A percentile compares a stretch with the other conserved stretches of the same genome.
Conservation (phyloP, 2,329 filamentous ascomycete genomes). For the Raffaelea deltoideospora region DNA sequence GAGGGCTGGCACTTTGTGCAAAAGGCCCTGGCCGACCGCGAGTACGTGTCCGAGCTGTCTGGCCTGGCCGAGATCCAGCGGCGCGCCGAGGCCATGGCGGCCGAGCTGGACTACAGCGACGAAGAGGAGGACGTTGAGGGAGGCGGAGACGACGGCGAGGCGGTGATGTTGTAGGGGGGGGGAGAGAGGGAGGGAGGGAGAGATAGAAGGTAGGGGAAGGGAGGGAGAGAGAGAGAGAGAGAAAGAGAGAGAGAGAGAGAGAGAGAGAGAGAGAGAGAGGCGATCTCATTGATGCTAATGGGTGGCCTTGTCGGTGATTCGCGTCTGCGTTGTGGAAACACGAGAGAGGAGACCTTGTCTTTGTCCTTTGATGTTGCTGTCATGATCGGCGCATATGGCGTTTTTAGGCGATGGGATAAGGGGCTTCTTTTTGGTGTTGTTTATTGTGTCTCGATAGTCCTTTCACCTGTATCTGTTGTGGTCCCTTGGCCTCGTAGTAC, state of each 20-base stretch:
- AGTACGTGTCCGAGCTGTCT: conserved; percentile 65
- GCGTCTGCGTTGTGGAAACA: too few relatives aligned
- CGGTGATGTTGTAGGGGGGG: conserved; percentile 27
- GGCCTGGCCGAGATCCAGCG: conserved; percentile 59
- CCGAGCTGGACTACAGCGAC: conserved; percentile 46
- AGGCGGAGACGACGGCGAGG: conserved; percentile 41
- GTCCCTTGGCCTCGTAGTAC: too few relatives aligned
- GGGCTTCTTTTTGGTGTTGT: too few relatives aligned
- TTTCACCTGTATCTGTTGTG: too few relatives aligned
- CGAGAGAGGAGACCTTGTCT: too few relatives aligned
- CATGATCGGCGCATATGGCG: too few relatives aligned
- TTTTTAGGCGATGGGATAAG: too few relatives aligned
- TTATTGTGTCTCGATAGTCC: too few relatives aligned
- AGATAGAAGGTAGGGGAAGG: not conserved
- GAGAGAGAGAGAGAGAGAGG: too few relatives aligned
- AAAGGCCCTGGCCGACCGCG: conserved; percentile 56
- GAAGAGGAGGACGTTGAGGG: conserved; percentile 30
- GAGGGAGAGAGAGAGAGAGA: not conserved
- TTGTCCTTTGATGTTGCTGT: too few relatives aligned
- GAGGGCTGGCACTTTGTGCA: conserved; percentile 67
- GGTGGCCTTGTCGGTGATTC: too few relatives aligned
- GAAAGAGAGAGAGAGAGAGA: not conserved
- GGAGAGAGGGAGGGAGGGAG: not conserved
- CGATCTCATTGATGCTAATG: too few relatives aligned
- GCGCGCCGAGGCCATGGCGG: conserved; percentile 34